Evolutionary conservation across 2,329 filamentous ascomycete genomes (phyloP).

Genomic region (Exophiala lecanii-corni): DNA sequence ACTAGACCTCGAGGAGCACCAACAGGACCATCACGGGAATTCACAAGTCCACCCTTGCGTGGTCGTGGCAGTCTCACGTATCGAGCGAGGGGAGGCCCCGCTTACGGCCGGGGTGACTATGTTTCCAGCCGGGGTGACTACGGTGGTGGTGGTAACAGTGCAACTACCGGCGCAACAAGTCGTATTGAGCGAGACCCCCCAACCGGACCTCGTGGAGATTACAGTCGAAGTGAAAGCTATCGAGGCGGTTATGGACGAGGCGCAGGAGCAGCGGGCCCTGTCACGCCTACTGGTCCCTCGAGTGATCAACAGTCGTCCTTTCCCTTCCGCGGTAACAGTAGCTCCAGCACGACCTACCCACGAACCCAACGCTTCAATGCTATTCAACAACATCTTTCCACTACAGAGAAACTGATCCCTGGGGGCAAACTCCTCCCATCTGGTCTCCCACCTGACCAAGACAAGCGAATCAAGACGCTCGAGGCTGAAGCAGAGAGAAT

Average conservation of each 20-base stretch:
- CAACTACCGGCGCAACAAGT: background rate
- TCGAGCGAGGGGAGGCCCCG: conserved; percentile 29
- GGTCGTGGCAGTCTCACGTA: conserved; percentile 27
- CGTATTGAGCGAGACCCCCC: conserved; percentile 3
- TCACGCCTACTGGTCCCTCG: background rate
- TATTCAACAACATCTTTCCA: conserved; percentile 31
- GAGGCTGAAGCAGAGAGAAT: conserved; percentile 43
- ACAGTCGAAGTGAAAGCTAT: background rate
- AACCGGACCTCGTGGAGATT: conserved; percentile 9
- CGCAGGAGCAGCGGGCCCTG: background rate
- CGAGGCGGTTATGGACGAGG: conserved; percentile 6
- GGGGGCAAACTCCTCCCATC: conserved; percentile 40
- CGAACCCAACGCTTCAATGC: conserved; percentile 38
- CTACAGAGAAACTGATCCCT: conserved; percentile 34
- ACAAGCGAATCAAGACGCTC: conserved; percentile 42
- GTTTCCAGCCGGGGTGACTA: conserved; percentile 5
- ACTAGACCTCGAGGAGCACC: conserved; percentile 43
- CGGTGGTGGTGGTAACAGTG: background rate
- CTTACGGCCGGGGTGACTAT: conserved; percentile 18
- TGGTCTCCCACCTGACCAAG: conserved; percentile 35
- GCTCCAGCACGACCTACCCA: conserved; percentile 33
- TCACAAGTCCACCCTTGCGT: conserved; percentile 32
- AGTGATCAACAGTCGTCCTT: conserved; percentile 24
- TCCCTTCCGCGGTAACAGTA: conserved; percentile 34
- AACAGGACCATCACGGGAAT: conserved; percentile 27